Conservation (phyloP, 169 alveolate genomes). For the Sarcocystis neurona region DNA sequence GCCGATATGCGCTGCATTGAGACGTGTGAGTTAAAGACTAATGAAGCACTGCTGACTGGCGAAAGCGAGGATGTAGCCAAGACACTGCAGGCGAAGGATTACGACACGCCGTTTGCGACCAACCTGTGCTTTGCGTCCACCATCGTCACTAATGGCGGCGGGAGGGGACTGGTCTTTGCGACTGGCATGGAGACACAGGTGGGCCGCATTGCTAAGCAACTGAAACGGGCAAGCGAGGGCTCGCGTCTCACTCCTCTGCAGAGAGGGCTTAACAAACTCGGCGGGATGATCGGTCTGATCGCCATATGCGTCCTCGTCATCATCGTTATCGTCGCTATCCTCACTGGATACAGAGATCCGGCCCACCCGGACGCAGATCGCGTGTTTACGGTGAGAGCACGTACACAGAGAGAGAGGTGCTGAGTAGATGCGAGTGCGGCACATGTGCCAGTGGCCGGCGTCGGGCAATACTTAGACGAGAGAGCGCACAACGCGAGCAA, state of each 20-base stretch:
- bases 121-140: slow-evolving; percentile 93
- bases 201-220: slow-evolving; percentile 94
- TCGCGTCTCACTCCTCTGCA: slow-evolving; percentile 81
- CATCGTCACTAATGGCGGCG: slow-evolving; percentile 90
- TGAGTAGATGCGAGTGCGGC: too few species aligned
- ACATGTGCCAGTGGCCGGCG: too few species aligned
- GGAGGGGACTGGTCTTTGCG: slow-evolving; percentile 88
- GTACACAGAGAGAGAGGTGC: too few species aligned
- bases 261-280: slow-evolving; percentile 80
- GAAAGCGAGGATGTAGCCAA: slow-evolving; percentile 83
- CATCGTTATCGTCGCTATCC: slow-evolving; percentile 80
- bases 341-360: slow-evolving; percentile 82
- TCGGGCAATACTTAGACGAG: too few species aligned
- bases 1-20: slow-evolving; percentile 92
- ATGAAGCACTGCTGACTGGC: slow-evolving; percentile 95
- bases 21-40: slow-evolving; percentile 88
- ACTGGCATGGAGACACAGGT: slow-evolving; percentile 84
- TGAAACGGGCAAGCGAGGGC: slow-evolving; percentile 79
- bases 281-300: slow-evolving; percentile 86
- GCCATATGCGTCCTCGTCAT: slow-evolving; percentile 73
- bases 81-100: slow-evolving; percentile 76
- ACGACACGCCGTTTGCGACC: slow-evolving; percentile 81
- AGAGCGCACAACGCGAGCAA: too few species aligned
- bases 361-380: slow-evolving; percentile 85
- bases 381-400: slow-evolving; percentile 81